Evolutionary conservation across 225 moss, liverwort and hornwort genomes (phyloP).

Genomic region (Physcomitrium patens): DNA sequence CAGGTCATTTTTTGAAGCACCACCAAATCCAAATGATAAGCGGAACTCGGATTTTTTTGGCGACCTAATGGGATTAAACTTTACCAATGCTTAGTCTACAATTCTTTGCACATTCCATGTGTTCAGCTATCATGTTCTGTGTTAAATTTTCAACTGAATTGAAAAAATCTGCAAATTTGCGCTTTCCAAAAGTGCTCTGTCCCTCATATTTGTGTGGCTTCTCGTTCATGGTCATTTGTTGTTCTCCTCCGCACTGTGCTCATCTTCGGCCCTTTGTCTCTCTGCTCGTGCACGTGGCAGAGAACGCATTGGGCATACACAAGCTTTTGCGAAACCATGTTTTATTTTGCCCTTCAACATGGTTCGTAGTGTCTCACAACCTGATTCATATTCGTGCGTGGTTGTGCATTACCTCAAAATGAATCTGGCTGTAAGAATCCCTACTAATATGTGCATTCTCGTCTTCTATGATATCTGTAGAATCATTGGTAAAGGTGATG

Average conservation of each 20-base stretch:
- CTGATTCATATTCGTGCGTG: too few species aligned
- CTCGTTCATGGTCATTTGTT: background rate
- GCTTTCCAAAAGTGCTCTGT: background rate
- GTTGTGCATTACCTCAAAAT: background rate
- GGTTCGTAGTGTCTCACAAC: too few species aligned
- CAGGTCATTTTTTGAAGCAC: conserved; percentile 58
- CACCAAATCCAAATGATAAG: conserved; percentile 44
- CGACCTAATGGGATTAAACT: conserved; percentile 57
- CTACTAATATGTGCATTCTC: background rate
- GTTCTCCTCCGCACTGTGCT: background rate
- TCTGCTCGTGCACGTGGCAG: conserved; percentile 65
- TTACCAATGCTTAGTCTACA: conserved; percentile 40
- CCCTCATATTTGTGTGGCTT: conserved; percentile 1
- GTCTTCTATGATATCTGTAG: background rate
- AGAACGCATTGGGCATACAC: background rate
- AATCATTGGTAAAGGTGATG: background rate
- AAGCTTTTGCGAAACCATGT: background rate
- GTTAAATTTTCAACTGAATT: conserved; percentile 17
- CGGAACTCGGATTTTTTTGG: conserved; percentile 54
- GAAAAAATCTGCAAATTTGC: conserved; percentile 18
- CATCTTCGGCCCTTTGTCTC: too few species aligned
- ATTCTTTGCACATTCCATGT: conserved; percentile 23
- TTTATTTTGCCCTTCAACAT: background rate
- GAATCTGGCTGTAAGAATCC: background rate
- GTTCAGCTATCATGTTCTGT: conserved; percentile 9